Evolutionary conservation across 116 monocot genomes (phyloP), one percentile per base, ranked within the genome.

Genomic region (Zostera marina): DNA sequence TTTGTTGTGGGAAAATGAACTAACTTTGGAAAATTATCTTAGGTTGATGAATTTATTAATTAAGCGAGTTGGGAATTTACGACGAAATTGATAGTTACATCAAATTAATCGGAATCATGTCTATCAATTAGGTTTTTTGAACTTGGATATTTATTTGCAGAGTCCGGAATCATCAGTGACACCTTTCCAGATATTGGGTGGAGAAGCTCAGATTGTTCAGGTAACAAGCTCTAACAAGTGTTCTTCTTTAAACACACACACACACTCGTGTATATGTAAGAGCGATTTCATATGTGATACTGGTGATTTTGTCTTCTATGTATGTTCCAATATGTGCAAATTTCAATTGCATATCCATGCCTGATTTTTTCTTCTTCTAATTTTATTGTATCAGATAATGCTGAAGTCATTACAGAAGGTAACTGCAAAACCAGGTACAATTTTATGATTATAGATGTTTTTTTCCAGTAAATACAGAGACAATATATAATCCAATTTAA

Each of bases 121-220:
- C 32, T 32, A 5, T 32, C 5, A 32, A 32, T 32, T 32, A 5
- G 32, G 5, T 32, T 32, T 32, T 32, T 32, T 32, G 32, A 32
- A 32, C 32, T 32, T 32, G 2, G 32, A 32, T 59, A 19, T 59
- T 59, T 60, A 7, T 57, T 57, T 61, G 23, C 76, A 98, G 98
- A 83, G 83, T 54, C 75, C 72, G 12, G 67, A 87, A 68, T 60
- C 72, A 64, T 41, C 70, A 6, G 80, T 77, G 22, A 90, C 81
- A 63, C 74, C 98, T 66, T 90, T 98, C 68, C 98, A 98, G 44
- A 87, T 98, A 78, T 64, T 90, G 54, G 98, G 98, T 44, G 98
- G 86, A 59, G 98, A 98, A 68, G 70, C 91, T 46, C 98, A 98
- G 67, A 77, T 98, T 54, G 79, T 98, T 63, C 98, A 98, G 83